Base-by-base conservation (phyloP, 2,329 filamentous ascomycete species). In the Alternaria panax region DNA sequence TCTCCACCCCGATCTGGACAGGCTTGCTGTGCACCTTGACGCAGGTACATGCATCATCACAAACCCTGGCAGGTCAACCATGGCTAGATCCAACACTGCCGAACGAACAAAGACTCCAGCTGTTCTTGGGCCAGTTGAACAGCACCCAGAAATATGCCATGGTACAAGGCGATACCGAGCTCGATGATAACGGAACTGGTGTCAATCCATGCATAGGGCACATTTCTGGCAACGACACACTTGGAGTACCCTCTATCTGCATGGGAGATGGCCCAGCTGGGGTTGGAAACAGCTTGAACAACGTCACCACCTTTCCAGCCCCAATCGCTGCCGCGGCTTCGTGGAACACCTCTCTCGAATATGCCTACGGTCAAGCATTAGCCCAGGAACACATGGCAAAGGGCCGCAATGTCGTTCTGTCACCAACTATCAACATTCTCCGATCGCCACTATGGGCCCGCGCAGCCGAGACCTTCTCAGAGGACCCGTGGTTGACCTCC, bases 341-440 rank as follows among this genome's bases (percentile, higher is more conserved):
- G 18, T 56, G 45, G 53, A 24, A 51, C 3, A 27, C 24, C 6
- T 14, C 32, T 20, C 45, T 56, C 16, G 34, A 50, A 42, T 56
- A 56, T 27, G 43, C 43, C 5, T 50, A 50, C 14, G 53, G 53
- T 27, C 43, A 50, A 50, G 53, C 45, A 38, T 32, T 51, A 30
- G 45, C 43, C n/a, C 34, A 41, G 1, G 53, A 56, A 3, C 43
- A 50, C 34, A 50, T 41, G 43, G 53, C 43, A 24, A 51, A 56
- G 34, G 45, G 45, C 2, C 43, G 43, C 32, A 50, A 59, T 38
- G 43, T 59, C 22, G 27, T 59, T 28, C 30, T 55, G n/a, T 51
- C 55, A 25, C 57, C 60, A 25, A 77, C 69, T 55, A 76, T 79
- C 60, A 72, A 78, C 40, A 57, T 60, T 9, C 30, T 38, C 1